These are phyloP conservation scores for Sordariomycetes sp. DNA, from an alignment of 2,329 filamentous ascomycete genomes.

Conservation along the genomic window DNA sequence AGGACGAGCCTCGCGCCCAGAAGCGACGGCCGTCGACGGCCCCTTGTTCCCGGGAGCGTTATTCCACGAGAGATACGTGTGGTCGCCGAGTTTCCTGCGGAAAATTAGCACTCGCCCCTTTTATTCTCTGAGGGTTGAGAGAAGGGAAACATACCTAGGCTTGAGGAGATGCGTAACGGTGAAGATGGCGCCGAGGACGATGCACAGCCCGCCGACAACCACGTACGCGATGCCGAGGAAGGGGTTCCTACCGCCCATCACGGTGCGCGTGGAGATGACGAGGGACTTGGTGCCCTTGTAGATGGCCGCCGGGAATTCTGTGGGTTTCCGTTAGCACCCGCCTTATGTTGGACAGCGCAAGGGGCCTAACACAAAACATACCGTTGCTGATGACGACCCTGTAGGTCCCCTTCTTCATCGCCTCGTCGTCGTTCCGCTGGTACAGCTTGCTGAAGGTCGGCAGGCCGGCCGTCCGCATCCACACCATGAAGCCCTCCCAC, in stretches of 20 bases:
- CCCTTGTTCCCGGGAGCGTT: constrained; percentile 37
- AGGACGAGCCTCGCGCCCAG: constrained; percentile 45
- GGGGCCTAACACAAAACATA: constrained; percentile 37
- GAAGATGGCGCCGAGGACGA: constrained; percentile 79
- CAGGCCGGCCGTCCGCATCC: constrained; percentile 95
- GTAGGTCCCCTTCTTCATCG: constrained; percentile 64
- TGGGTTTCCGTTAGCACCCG: not conserved
- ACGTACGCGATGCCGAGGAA: constrained; percentile 96
- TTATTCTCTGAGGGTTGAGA: not conserved
- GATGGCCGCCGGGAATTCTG: constrained; percentile 68
- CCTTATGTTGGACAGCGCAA: not conserved
- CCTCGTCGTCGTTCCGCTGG: constrained; percentile 62
- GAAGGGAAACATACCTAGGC: constrained; percentile 53
- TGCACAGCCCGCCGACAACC: constrained; percentile 85
- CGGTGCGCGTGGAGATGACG: constrained; percentile 77
- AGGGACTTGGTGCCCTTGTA: constrained; percentile 88
- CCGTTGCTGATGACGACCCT: constrained; percentile 65
- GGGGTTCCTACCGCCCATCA: constrained; percentile 90
- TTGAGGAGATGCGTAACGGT: constrained; percentile 84
- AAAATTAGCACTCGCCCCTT: not conserved
- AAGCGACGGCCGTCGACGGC: constrained; percentile 32
- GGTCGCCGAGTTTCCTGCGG: constrained; percentile 88
- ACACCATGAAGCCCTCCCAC: constrained; percentile 86
- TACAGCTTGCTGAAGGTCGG: constrained; percentile 93
- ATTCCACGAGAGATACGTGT: constrained; percentile 97